Base-by-base conservation (phyloP, 352 stramenopile species). In the Pythium rhizo-oryzae region DNA sequence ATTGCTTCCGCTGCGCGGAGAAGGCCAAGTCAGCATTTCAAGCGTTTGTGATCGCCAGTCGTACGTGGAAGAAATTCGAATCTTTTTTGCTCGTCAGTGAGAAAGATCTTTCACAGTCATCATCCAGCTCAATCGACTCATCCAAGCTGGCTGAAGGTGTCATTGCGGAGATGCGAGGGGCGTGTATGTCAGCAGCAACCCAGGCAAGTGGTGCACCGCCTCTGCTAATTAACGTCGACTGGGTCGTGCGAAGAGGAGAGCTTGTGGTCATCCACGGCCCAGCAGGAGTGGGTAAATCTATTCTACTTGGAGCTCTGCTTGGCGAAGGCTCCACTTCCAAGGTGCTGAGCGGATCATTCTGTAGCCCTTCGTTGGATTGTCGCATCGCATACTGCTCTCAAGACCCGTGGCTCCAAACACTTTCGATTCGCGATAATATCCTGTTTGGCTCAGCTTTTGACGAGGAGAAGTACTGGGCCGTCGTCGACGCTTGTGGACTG, bases 351-450 rank as follows among this genome's bases (percentile, higher is more conserved):
- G 13, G 4, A 11, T 8, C 35, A 41, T 41, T 41, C 35, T 11
- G 12, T 16, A 15, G 35, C 35, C 35, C 35, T 16, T 41, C 35
- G 1, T 15, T 41, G 8, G 41, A 43, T n/a, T 43, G 74, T 16
- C 19, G 39, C 19, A 50, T 79, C 6, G 71, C 72, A 16, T 93
- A 90, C 65, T 90, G 76, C 46, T 74, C 85, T 15, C 89, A 97
- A 73, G 74, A 82, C 25, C 74, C 90, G 28, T 97, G 95, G 74
- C 97, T 98, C 33, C 81, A 97, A 60, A 98, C 98, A 75, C 86
- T 82, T 33, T 94, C 85, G 8, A 68, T 98, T 1, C 73, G 78
- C 13, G 84, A 97, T 24, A 98, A 98, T 74, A 92, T 98, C 64
- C 74, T 98, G n/a, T 98, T 98, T 72, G 88, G 90, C 21, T 61